Evolutionary conservation across 202 grass and related monocot genomes (phyloP).

Genomic region (Carex arenaria): DNA sequence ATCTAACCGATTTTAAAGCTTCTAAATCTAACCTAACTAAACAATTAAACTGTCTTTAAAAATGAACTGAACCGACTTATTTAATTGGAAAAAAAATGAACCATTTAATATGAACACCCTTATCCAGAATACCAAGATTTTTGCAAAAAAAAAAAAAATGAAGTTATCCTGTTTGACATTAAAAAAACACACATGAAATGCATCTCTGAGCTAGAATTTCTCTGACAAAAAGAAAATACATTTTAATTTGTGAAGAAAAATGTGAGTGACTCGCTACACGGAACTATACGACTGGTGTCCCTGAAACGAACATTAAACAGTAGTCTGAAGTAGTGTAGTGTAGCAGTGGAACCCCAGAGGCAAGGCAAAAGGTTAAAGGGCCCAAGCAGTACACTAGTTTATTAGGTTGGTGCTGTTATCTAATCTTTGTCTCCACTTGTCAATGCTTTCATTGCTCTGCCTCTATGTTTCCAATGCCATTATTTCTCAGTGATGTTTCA

Average conservation of each 20-base stretch:
- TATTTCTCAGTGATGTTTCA: not conserved
- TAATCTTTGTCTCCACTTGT: conserved; percentile 13
- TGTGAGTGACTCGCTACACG: not conserved
- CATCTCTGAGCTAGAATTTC: not conserved
- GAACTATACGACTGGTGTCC: not conserved
- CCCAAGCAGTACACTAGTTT: not conserved
- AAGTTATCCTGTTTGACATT: too few species aligned
- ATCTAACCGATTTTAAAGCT: too few species aligned
- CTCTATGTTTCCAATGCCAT: not conserved
- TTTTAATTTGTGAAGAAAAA: not conserved
- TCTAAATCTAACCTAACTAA: too few species aligned
- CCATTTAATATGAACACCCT: too few species aligned
- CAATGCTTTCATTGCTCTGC: conserved; percentile 8
- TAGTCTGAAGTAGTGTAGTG: not conserved
- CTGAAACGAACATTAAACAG: not conserved
- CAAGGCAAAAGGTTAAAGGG: not conserved
- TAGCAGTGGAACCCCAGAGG: not conserved
- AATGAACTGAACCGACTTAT: too few species aligned
- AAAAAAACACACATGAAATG: not conserved
- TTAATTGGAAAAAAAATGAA: too few species aligned
- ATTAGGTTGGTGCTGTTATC: not conserved
- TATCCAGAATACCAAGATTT: too few species aligned
- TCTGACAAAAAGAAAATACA: not conserved
- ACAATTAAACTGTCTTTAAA: too few species aligned
- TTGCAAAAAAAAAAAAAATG: not conserved